These are phyloP conservation scores for Corylus avellana DNA, from an alignment of 306 rosid genomes.

Conservation along the genomic window DNA sequence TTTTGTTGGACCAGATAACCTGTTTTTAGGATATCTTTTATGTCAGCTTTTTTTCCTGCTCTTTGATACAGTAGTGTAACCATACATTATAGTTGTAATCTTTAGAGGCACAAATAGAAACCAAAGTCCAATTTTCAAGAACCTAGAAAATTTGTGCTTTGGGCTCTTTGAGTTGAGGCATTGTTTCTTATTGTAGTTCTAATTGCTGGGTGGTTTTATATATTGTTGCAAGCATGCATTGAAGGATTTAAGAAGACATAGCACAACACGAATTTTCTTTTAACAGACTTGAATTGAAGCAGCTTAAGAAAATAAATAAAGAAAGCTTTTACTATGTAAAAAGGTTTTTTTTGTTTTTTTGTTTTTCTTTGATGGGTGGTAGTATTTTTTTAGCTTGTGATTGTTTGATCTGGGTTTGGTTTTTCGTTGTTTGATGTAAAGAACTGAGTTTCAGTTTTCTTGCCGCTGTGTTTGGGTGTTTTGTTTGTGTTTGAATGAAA, in stretches of 20 bases:
- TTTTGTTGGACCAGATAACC: constrained; percentile 9
- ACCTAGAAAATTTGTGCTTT: not conserved
- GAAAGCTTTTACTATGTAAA: too few relatives aligned
- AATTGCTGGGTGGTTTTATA: not conserved
- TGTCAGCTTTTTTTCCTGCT: not conserved
- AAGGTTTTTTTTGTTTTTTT: too few relatives aligned
- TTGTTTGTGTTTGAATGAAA: too few relatives aligned
- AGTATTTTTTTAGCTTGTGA: too few relatives aligned
- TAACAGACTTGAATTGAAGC: too few relatives aligned
- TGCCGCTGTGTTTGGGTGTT: too few relatives aligned
- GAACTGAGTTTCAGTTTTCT: too few relatives aligned
- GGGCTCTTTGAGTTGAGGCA: not conserved
- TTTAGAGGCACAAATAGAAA: not conserved
- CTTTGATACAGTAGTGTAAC: not conserved
- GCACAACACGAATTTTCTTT: too few relatives aligned
- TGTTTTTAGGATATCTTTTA: not conserved
- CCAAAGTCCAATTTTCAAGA: not conserved
- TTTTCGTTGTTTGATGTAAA: too few relatives aligned
- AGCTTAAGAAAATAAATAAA: too few relatives aligned
- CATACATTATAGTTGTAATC: not conserved
- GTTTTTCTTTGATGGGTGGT: too few relatives aligned
- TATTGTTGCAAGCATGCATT: not conserved
- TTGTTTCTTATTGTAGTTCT: not conserved
- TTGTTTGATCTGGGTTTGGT: too few relatives aligned
- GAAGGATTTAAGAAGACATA: not conserved